These are phyloP conservation scores for Suillus decipiens DNA, from an alignment of 768 basidiomycete species.

Conservation along the genomic window DNA sequence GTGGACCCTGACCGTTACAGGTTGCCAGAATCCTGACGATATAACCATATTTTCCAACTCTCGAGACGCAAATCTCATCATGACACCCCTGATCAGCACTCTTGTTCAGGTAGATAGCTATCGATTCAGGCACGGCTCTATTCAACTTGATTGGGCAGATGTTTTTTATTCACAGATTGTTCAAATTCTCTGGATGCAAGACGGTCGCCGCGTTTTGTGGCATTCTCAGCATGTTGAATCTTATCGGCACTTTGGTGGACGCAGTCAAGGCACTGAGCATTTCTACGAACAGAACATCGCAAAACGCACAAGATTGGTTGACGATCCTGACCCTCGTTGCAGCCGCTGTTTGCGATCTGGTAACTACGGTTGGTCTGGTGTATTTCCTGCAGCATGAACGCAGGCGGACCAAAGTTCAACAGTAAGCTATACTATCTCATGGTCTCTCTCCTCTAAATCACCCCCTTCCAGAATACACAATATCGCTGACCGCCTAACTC, in stretches of 20 bases:
- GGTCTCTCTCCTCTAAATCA: neutral
- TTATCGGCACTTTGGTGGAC: conserved; percentile 10
- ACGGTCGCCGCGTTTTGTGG: neutral
- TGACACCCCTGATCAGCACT: conserved; percentile 12
- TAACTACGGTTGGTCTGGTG: conserved; percentile 9
- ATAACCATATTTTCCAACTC: conserved; percentile 13
- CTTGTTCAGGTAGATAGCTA: conserved; percentile 9
- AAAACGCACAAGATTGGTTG: conserved; percentile 10
- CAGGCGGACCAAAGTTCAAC: neutral
- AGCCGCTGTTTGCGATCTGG: conserved; percentile 11
- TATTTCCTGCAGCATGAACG: conserved; percentile 10
- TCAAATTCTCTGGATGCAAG: conserved; percentile 8
- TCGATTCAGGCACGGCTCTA: neutral
- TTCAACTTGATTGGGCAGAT: neutral
- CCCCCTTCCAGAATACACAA: neutral
- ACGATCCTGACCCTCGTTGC: conserved; percentile 11
- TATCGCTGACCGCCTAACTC: neutral
- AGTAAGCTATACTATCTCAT: neutral
- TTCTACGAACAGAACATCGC: neutral
- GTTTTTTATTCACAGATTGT: conserved; percentile 10
- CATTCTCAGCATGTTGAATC: conserved; percentile 6
- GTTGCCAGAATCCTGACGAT: conserved; percentile 3
- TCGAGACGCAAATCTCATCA: conserved; percentile 8
- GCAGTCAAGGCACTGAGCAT: neutral
- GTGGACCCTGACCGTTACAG: conserved; percentile 7